Base-by-base conservation (phyloP, 1,284 basidiomycete genomes). In the Chalciporus sp. region DNA sequence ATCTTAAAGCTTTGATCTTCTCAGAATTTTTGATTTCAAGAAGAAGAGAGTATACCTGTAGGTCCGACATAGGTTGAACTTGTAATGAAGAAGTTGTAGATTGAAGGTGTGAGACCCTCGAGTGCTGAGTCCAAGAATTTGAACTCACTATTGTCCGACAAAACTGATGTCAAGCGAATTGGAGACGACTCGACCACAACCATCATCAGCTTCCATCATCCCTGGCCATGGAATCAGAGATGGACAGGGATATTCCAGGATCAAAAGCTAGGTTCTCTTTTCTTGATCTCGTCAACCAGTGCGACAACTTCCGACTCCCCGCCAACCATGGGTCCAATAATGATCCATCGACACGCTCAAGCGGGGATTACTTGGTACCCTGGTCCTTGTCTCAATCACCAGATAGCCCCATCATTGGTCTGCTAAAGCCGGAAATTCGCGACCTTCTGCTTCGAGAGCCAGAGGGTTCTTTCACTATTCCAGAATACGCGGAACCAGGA, bases 231-330 rank as follows among this genome's bases (percentile, higher is more conserved):
- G 31, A 19, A 26, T 35, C 16, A 43, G 9, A 19, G 2, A 54
- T 47, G 42, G 39, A 35, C 47, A 47, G 20, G n/a, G 40, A 42
- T 62, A 35, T 20, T 75, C 72, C 61, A 76, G 77, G 52, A 72
- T 43, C 53, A 14, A 46, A 16, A 8, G 12, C 28, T 42, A 56
- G 12, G 45, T 39, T 76, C 26, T 73, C 74, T 10, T 83, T 86
- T 58, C 77, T 90, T 35, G 76, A 85, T 23, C 63, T 90, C 55
- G 71, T 91, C 46, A 73, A 80, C 43, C 69, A 73, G 16, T 88
- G 85, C 67, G 83, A 90, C 70, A 90, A 89, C 67, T 84, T 84
- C 52, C 78, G 66, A 51, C 63, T 78, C 39, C 67, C 50, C 53
- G 51, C 51, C 55, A 58, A 56, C 47, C 62, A 52, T 37, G 52